These are phyloP conservation scores for Claviceps humidiphila DNA, from an alignment of 2,329 filamentous ascomycete species.

Conservation along the genomic window DNA sequence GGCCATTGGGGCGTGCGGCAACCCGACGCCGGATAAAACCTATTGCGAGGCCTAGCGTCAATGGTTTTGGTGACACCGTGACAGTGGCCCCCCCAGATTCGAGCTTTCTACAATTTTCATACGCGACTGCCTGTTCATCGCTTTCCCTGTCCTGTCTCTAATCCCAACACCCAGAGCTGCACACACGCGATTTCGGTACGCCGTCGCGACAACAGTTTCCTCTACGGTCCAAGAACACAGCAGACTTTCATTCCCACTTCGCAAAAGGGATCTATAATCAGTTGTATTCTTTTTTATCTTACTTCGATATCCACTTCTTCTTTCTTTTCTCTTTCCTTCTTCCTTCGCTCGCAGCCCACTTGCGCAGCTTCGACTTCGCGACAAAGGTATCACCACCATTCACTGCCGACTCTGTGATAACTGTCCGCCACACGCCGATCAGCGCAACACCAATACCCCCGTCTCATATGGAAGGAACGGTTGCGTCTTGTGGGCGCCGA, in stretches of 20 bases:
- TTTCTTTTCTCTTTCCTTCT: background rate
- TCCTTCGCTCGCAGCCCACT: background rate
- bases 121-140: conserved; percentile 14
- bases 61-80: conserved; percentile 30
- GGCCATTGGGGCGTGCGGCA: background rate
- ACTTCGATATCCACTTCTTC: background rate
- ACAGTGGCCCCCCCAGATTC: conserved; percentile 26
- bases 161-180: conserved; percentile 6
- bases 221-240: background rate
- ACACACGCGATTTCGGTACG: conserved; percentile 4
- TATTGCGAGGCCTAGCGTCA: conserved; percentile 25
- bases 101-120: conserved; percentile 26
- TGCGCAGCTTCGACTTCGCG: conserved; percentile 6
- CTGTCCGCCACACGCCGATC: conserved; percentile 6
- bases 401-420: conserved; percentile 3
- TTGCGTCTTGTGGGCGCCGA: conserved; percentile 24
- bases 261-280: background rate
- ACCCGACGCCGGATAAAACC: conserved; percentile 20
- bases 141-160: background rate
- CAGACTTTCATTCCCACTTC: background rate
- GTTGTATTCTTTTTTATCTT: no score
- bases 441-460: conserved; percentile 11
- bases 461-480: conserved; percentile 22
- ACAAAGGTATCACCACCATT: conserved; percentile 12
- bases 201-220: conserved; percentile 1